Evolutionary conservation across 768 basidiomycete species (phyloP).

Genomic region (Cystobasidium onofrii): DNA sequence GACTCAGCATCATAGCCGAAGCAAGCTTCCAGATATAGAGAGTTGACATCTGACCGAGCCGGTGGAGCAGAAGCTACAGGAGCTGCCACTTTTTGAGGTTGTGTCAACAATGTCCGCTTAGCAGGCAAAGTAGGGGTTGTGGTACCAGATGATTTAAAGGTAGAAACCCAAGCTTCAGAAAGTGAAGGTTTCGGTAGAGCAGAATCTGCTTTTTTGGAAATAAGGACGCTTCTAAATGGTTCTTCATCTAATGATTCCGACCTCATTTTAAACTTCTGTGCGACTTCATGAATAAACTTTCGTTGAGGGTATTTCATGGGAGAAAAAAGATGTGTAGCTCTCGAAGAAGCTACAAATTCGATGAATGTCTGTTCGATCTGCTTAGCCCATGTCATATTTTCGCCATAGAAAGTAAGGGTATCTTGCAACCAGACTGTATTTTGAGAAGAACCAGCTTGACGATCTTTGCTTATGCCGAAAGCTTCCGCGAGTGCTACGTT

Average conservation of each 20-base stretch:
- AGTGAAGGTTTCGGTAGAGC: conserved; percentile 35
- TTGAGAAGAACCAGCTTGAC: conserved; percentile 43
- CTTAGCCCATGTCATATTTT: conserved; percentile 58
- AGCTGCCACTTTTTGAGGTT: background rate
- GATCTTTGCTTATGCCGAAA: conserved; percentile 64
- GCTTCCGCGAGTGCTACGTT: conserved; percentile 85
- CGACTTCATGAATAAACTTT: conserved; percentile 70
- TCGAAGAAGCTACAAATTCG: conserved; percentile 64
- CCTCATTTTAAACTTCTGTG: conserved; percentile 70
- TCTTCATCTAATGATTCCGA: conserved; percentile 84
- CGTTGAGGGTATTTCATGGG: conserved; percentile 71
- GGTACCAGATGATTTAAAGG: background rate
- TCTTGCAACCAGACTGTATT: conserved; percentile 45
- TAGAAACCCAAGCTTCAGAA: conserved; percentile 32
- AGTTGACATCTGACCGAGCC: conserved; percentile 36
- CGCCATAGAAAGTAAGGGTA: conserved; percentile 32
- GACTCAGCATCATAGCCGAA: conserved; percentile 38
- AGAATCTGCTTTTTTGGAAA: conserved; percentile 34
- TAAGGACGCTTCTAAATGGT: conserved; percentile 54
- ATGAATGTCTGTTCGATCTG: conserved; percentile 52
- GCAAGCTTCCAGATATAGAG: conserved; percentile 39
- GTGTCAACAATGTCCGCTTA: conserved; percentile 19
- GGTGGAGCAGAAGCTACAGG: conserved; percentile 10
- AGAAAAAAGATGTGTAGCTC: conserved; percentile 64
- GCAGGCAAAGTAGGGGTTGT: background rate